These are phyloP conservation scores for Termitomyces sp. DNA, from an alignment of 768 basidiomycete species.

Conservation along the genomic window DNA sequence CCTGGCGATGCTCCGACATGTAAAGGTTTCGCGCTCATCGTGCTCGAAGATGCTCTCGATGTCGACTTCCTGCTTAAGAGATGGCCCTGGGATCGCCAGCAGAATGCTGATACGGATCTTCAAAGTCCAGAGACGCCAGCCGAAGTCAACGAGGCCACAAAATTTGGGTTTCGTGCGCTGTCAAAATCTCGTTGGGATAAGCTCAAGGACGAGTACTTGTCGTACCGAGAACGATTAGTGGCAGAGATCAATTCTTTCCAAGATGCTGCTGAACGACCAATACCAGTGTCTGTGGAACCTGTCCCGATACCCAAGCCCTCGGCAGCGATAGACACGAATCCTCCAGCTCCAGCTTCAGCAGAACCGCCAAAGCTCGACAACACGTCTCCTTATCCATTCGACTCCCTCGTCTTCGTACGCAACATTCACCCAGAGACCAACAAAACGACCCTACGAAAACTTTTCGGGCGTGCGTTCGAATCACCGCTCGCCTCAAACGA, in stretches of 20 bases:
- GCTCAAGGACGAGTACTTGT: constrained; percentile 67
- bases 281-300: background rate
- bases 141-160: constrained; percentile 38
- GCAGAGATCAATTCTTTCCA: constrained; percentile 37
- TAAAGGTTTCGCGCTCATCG: constrained; percentile 77
- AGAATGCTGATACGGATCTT: background rate
- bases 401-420: constrained; percentile 69
- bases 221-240: constrained; percentile 53
- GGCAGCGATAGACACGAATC: background rate
- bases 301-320: background rate
- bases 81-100: constrained; percentile 61
- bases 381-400: constrained; percentile 49
- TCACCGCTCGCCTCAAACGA: constrained; percentile 1
- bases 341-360: background rate
- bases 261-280: constrained; percentile 14
- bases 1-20: constrained; percentile 51
- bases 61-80: constrained; percentile 36
- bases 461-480: constrained; percentile 47
- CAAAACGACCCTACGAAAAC: constrained; percentile 68
- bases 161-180: constrained; percentile 57
- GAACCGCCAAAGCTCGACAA: constrained; percentile 11
- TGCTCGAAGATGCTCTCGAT: constrained; percentile 39
- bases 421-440: constrained; percentile 74
- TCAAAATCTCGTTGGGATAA: constrained; percentile 59
- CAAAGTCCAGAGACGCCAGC: background rate